Conservation (phyloP, 1,139 yeast genomes). For the Nakaseomyces sp. region DNA sequence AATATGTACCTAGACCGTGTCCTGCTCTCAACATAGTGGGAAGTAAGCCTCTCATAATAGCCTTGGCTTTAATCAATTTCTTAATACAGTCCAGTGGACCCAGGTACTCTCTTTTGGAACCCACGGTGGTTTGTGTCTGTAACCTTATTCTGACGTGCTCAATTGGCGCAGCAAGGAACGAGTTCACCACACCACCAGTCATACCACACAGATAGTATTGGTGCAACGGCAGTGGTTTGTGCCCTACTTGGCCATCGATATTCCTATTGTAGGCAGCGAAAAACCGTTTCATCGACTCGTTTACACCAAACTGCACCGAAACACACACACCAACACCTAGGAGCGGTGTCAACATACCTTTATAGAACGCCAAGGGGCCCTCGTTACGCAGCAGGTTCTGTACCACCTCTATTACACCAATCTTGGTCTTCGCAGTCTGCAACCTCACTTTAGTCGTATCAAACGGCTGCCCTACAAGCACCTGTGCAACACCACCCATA, state of each 20-base stretch:
- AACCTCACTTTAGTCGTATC: conserved; percentile 83
- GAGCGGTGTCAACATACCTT: conserved; percentile 80
- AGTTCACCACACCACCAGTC: conserved; percentile 83
- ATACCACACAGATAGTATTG: conserved; percentile 78
- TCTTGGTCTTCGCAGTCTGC: conserved; percentile 68
- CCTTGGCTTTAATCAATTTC: conserved; percentile 50
- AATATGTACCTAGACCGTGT: conserved; percentile 82
- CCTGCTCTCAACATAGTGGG: conserved; percentile 81
- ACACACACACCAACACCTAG: conserved; percentile 92
- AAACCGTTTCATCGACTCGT: conserved; percentile 82
- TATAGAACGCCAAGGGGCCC: conserved; percentile 75
- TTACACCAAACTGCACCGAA: conserved; percentile 80
- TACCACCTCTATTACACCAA: conserved; percentile 65
- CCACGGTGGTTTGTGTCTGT: conserved; percentile 62
- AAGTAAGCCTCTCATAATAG: conserved; percentile 65
- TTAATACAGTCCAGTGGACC: conserved; percentile 79
- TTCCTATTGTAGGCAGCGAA: conserved; percentile 12
- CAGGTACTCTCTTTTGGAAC: conserved; percentile 38
- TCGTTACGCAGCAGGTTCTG: conserved; percentile 60
- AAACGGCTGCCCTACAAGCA: conserved; percentile 82
- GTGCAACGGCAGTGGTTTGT: conserved; percentile 35
- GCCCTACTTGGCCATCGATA: not conserved
- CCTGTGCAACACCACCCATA: conserved; percentile 85
- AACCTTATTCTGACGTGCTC: conserved; percentile 87
- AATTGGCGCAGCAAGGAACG: conserved; percentile 80